A percentile compares a stretch with the other conserved stretches of the same genome.
Evolutionary conservation across 2,329 filamentous ascomycete species (phyloP).

Genomic region (Aspergillus costaricaensis): DNA sequence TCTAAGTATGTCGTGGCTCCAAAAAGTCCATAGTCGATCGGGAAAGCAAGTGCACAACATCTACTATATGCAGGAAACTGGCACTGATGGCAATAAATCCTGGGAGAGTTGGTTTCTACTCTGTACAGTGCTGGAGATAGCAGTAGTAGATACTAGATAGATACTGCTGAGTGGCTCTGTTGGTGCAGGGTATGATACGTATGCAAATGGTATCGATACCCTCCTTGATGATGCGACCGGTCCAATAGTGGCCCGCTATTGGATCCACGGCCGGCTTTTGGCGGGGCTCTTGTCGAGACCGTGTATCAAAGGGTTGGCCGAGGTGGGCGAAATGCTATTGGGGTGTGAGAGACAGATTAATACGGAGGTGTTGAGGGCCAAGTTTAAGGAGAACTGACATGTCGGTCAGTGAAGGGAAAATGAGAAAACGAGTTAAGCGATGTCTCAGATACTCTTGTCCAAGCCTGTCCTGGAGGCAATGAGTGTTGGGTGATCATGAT

Average conservation of each 20-base stretch:
- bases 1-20: background rate
- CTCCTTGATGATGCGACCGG: constrained; percentile 7
- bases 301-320: constrained; percentile 1
- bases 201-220: constrained; percentile 11
- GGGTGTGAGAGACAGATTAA: constrained; percentile 17
- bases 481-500: background rate
- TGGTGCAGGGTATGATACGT: constrained; percentile 3
- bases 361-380: background rate
- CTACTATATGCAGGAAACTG: background rate
- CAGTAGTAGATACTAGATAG: background rate
- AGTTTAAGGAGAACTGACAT: background rate
- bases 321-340: background rate
- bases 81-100: background rate
- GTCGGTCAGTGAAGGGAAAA: background rate
- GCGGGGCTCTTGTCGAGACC: constrained; percentile 12
- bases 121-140: background rate
- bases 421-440: background rate
- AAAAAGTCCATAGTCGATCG: background rate
- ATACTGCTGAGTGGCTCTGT: background rate
- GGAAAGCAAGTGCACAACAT: background rate
- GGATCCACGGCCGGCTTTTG: constrained; percentile 6
- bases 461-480: background rate
- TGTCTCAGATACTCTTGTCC: background rate
- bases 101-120: no score
- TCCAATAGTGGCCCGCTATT: constrained; percentile 11